Conservation (phyloP, 768 basidiomycete genomes). For the Tulasnella sp. region DNA sequence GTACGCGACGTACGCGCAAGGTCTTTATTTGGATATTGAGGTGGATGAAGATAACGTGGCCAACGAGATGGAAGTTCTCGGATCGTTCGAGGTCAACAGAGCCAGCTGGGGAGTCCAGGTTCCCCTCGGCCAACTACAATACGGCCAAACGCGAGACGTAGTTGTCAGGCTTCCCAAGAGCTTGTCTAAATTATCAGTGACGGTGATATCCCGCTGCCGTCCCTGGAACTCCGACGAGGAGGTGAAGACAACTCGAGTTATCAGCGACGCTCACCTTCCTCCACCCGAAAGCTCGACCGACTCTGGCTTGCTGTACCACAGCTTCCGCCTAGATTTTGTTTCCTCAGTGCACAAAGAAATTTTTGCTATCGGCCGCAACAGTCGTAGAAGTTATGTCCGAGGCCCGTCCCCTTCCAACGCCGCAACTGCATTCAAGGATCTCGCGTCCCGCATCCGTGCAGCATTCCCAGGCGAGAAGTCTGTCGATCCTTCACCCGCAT, state of each 20-base stretch:
- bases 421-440: neutral
- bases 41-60: slow-evolving; percentile 20
- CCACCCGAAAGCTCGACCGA: neutral
- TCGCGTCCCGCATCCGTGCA: neutral
- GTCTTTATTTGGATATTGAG: slow-evolving; percentile 22
- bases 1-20: slow-evolving; percentile 31
- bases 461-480: neutral
- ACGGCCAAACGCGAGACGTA: slow-evolving; percentile 32
- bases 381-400: neutral
- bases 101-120: slow-evolving; percentile 9
- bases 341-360: neutral
- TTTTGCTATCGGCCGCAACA: neutral
- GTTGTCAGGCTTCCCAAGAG: slow-evolving; percentile 16
- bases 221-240: slow-evolving; percentile 12
- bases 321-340: neutral
- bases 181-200: slow-evolving; percentile 4
- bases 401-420: neutral
- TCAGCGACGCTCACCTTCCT: slow-evolving; percentile 6
- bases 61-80: slow-evolving; percentile 10
- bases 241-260: neutral
- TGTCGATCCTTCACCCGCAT: neutral
- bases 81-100: slow-evolving; percentile 21
- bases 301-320: neutral
- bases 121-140: slow-evolving; percentile 22
- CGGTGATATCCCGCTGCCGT: neutral